Conservation (phyloP, 257 asterid genomes). For the Coffea canephora region DNA sequence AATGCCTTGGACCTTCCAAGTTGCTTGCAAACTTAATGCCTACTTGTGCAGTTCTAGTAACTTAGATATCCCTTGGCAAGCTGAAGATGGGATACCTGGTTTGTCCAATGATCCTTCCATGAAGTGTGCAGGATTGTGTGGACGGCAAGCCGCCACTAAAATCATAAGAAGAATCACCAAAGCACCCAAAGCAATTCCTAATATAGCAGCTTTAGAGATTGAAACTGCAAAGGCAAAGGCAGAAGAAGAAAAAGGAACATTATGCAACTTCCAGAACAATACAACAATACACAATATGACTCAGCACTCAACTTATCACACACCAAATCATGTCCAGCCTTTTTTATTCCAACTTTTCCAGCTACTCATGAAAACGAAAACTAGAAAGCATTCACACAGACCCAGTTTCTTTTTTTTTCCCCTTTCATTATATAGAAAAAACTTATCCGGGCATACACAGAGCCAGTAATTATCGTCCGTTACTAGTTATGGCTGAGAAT, state of each 20-base stretch:
- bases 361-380: neutral
- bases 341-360: neutral
- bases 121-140: conserved; percentile 54
- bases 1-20: neutral
- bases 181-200: conserved; percentile 88
- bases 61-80: neutral
- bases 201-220: conserved; percentile 89
- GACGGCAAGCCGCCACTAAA: conserved; percentile 76
- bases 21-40: neutral
- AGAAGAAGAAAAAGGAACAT: neutral
- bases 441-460: neutral
- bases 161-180: conserved; percentile 79
- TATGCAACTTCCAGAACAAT: neutral
- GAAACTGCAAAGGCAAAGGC: conserved; percentile 39
- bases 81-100: conserved; percentile 52
- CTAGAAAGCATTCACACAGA: neutral
- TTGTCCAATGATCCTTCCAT: conserved; percentile 66
- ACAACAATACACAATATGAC: neutral
- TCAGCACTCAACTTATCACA: neutral
- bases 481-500: neutral
- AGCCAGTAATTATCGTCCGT: neutral
- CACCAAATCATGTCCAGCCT: neutral
- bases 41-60: neutral
- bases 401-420: neutral
- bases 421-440: neutral